A percentile compares a stretch with the other conserved stretches of the same genome.
phyloP scores from a whole-genome alignment of 306 rosid genomes.

The Ormosia emarginata region DNA sequence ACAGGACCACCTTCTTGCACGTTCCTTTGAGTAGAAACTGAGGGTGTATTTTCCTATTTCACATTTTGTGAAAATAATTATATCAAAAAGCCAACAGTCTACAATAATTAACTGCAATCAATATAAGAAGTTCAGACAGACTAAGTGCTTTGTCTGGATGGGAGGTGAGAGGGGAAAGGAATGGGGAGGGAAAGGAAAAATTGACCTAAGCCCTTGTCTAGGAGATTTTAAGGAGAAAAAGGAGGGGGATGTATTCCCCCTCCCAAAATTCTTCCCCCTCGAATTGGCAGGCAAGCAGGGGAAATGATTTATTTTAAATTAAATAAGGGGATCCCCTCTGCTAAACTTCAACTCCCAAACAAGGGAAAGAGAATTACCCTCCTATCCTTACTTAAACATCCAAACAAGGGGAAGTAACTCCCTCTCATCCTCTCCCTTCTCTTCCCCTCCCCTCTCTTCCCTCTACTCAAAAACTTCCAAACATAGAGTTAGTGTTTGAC shows the following conservation, averaged over 20 bases:
- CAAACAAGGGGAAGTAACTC: background rate
- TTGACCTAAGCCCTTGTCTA: background rate
- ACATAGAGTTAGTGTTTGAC: slow-evolving; percentile 12
- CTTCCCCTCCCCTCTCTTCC: background rate
- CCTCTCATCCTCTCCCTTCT: background rate
- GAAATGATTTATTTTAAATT: background rate
- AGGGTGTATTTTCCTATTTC: slow-evolving; percentile 68
- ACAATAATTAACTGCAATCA: slow-evolving; percentile 12
- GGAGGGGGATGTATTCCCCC: background rate
- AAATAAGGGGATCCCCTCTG: background rate
- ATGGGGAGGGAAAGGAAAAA: background rate
- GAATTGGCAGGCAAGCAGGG: background rate
- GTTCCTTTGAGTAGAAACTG: slow-evolving; percentile 48
- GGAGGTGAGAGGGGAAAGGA: background rate
- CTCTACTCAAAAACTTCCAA: background rate
- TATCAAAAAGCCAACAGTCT: background rate
- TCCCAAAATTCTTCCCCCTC: background rate
- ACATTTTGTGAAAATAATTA: slow-evolving; percentile 20
- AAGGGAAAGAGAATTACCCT: background rate
- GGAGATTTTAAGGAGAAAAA: background rate
- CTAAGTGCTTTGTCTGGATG: background rate
- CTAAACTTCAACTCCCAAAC: background rate
- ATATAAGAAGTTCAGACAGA: background rate
- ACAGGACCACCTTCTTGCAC: slow-evolving; percentile 66
- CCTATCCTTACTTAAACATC: background rate